A percentile compares a stretch with the other conserved stretches of the same genome.
phyloP scores from a whole-genome alignment of 352 stramenopile species.

The Aphanomyces stellatus region DNA sequence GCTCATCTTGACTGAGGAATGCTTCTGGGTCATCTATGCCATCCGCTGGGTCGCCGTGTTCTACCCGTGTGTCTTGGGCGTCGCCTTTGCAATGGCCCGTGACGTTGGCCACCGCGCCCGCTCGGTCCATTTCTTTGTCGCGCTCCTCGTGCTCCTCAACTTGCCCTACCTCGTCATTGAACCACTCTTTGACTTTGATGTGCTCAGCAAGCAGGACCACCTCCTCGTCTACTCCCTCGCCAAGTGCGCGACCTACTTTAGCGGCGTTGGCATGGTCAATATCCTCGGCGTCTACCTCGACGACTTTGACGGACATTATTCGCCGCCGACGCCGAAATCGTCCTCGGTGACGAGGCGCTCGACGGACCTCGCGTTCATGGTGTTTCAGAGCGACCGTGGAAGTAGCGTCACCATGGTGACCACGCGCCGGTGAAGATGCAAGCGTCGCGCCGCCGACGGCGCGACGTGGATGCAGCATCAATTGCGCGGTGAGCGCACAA shows the following conservation, averaged over 20 bases:
- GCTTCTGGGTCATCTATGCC: background rate
- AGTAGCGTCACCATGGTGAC: background rate
- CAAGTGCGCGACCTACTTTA: background rate
- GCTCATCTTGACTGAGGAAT: background rate
- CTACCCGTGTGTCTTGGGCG: background rate
- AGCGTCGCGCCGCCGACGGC: no score
- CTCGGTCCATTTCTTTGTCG: background rate
- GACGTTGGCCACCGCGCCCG: background rate
- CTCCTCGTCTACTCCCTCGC: background rate
- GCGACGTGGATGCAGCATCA: no score
- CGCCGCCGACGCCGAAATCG: background rate
- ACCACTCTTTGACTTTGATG: background rate
- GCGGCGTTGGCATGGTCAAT: background rate
- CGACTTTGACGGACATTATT: conserved; percentile 5
- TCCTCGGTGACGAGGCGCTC: no score
- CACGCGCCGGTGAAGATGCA: background rate
- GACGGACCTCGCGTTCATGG: background rate
- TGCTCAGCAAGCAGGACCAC: background rate
- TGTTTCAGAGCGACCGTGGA: background rate
- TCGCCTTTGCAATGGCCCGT: background rate
- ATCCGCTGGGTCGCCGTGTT: background rate
- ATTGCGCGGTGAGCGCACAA: no score
- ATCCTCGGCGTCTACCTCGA: background rate
- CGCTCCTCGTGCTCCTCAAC: background rate
- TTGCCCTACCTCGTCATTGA: conserved; percentile 1